phyloP scores from a whole-genome alignment of 2,329 filamentous ascomycete genomes.

The Emmonsia crescens region DNA sequence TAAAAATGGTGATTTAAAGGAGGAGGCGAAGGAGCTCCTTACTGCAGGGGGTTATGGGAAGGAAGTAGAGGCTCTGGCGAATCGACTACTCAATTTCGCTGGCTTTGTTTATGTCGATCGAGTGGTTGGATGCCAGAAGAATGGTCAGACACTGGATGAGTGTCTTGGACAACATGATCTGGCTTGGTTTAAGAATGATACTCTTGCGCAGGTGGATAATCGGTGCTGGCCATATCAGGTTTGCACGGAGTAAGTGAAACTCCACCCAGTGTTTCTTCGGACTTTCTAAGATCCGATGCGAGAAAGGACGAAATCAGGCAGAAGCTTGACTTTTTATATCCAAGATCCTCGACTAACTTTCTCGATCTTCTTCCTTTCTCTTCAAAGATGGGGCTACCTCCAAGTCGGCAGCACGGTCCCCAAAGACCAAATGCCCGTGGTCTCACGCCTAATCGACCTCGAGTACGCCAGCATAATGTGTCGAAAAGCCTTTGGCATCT shows the following conservation, averaged over 20 bases:
- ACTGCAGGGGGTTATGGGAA: slow-evolving; percentile 38
- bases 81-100: slow-evolving; percentile 46
- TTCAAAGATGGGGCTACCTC: slow-evolving; percentile 61
- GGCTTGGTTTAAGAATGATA: slow-evolving; percentile 36
- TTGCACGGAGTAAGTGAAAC: slow-evolving; percentile 32
- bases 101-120: slow-evolving; percentile 41
- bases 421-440: slow-evolving; percentile 50
- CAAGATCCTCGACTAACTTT: neutral
- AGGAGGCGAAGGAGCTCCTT: slow-evolving; percentile 37
- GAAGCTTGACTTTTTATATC: neutral
- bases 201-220: slow-evolving; percentile 32
- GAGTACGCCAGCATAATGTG: slow-evolving; percentile 55
- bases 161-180: slow-evolving; percentile 43
- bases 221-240: slow-evolving; percentile 49
- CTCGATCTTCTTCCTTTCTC: neutral
- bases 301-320: neutral
- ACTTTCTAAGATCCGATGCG: neutral
- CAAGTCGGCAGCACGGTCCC: slow-evolving; percentile 63
- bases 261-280: neutral
- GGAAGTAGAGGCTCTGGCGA: slow-evolving; percentile 34
- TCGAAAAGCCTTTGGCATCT: slow-evolving; percentile 58
- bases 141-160: slow-evolving; percentile 35
- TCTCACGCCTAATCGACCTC: slow-evolving; percentile 60
- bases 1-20: slow-evolving; percentile 25
- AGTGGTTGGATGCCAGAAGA: slow-evolving; percentile 27